Base-by-base conservation (phyloP, 495 filamentous ascomycete species). In the Penicillium crystallinum region DNA sequence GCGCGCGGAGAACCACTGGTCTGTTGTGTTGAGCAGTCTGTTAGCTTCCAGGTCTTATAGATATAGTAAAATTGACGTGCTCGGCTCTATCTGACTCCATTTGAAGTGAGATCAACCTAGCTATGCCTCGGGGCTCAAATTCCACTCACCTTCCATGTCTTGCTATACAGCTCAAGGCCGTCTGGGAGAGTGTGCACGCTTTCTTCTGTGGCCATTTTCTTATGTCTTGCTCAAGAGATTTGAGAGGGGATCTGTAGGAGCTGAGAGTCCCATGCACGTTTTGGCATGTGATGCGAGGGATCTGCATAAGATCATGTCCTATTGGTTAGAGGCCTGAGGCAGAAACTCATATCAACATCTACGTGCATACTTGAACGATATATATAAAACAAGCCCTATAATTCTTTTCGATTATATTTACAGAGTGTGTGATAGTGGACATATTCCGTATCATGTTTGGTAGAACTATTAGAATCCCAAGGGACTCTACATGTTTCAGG, bases 81-180 rank as follows among this genome's bases (percentile, higher is more conserved):
- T n/a, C 15, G 6, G 34, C 9, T 9, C 29, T 9, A 33, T 43
- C 40, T 29, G n/a, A 43, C 5, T 17, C 27, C 5, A 27, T 43
- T 29, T 10, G 4, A 22, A n/a, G 2, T 7, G 25, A 15, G 39
- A 45, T 40, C n/a, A 25, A 37, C n/a, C n/a, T n/a, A 52, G 45
- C 31, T 47, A 46, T 46, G 55, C 58, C 39, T n/a, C 45, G 21
- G 35, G n/a, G 33, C 15, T 48, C 15, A 36, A 37, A 4, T 36
- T 14, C 36, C 12, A 75, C 77, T 56, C 64, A 93, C 89, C 73
- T 81, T 84, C 90, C 89, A 96, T 33, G 86, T 88, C 66, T 95
- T 95, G 43, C 87, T 88, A 73, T 88, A 92, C 37, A 95, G 74
- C 57, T 74, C 76, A 10, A 69, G 65, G 39, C 80, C 83, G 50